Conservation (phyloP, 176 grass and related monocot species). For the Lolium multiflorum region DNA sequence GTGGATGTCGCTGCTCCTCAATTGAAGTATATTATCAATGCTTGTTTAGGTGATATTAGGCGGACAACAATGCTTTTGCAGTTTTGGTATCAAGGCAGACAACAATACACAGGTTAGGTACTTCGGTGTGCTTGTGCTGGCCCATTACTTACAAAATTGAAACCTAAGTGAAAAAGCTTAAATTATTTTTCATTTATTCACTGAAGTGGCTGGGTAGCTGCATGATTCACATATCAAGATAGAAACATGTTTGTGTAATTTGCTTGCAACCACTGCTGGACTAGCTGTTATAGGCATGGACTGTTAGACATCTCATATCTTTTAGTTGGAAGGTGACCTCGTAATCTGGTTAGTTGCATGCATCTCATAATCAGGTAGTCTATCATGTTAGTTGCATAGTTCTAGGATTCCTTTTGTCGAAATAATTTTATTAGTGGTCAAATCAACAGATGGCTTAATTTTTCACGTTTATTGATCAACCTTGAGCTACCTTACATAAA, state of each 20-base stretch:
- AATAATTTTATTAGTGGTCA: background rate
- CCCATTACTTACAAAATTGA: background rate
- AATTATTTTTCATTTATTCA: background rate
- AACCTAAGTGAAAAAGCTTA: slow-evolving; percentile 8
- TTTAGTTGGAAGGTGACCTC: background rate
- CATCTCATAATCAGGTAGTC: background rate
- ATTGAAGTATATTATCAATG: slow-evolving; percentile 62
- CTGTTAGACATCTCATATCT: background rate
- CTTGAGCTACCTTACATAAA: slow-evolving; percentile 31
- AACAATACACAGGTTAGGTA: slow-evolving; percentile 51
- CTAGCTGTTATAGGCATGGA: slow-evolving; percentile 22
- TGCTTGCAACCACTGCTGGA: slow-evolving; percentile 19
- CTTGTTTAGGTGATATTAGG: slow-evolving; percentile 87
- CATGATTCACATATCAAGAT: background rate
- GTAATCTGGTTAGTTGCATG: background rate
- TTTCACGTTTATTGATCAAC: background rate
- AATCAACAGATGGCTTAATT: slow-evolving; percentile 15
- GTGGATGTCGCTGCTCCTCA: slow-evolving; percentile 55
- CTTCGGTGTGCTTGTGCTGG: background rate
- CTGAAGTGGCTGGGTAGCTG: background rate
- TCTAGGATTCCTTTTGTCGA: slow-evolving; percentile 14
- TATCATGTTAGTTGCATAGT: slow-evolving; percentile 20
- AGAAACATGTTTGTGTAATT: slow-evolving; percentile 25
- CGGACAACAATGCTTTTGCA: slow-evolving; percentile 79
- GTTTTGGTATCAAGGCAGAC: slow-evolving; percentile 92